These are phyloP conservation scores for Pulveroboletus sp. DNA, from an alignment of 768 basidiomycete species.

Conservation along the genomic window DNA sequence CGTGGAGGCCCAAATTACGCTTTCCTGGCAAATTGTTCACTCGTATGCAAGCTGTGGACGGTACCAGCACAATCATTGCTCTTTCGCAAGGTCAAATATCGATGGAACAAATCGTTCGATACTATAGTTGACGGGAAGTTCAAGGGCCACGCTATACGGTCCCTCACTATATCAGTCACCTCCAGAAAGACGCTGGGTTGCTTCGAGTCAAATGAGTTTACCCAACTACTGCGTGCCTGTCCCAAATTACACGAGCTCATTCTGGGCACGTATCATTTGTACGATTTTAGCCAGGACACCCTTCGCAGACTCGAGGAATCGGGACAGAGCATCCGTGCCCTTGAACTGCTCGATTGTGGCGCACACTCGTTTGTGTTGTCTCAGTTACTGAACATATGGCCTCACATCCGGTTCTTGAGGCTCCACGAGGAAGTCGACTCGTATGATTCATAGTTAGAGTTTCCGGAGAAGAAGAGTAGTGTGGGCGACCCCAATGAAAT, in stretches of 20 bases:
- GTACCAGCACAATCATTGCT: conserved; percentile 28
- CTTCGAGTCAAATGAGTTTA: too few species aligned
- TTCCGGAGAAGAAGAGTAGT: too few species aligned
- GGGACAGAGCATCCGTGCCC: conserved; percentile 29
- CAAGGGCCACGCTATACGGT: too few species aligned
- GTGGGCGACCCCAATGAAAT: too few species aligned
- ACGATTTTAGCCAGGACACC: conserved; percentile 24
- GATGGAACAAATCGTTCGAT: conserved; percentile 18
- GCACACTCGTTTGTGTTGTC: conserved; percentile 44
- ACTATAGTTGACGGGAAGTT: too few species aligned
- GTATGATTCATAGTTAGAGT: too few species aligned
- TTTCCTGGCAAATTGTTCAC: conserved; percentile 21
- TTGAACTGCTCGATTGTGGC: conserved; percentile 32
- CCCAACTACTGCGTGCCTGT: conserved; percentile 29
- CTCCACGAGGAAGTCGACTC: not conserved
- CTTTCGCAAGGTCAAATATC: conserved; percentile 20
- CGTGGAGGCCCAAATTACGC: conserved; percentile 16
- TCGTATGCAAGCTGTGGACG: conserved; percentile 29
- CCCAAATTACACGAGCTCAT: conserved; percentile 34
- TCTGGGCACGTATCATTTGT: conserved; percentile 23
- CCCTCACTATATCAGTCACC: too few species aligned
- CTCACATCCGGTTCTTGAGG: conserved; percentile 36
- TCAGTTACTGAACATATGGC: conserved; percentile 39
- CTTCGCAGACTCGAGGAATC: conserved; percentile 25
- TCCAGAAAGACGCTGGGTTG: too few species aligned